Percentiles rank a stretch among this genome's conserved stretches.
These are phyloP conservation scores for Colletotrichum cuscutae DNA, from an alignment of 2,329 filamentous ascomycete species.

Conservation along the genomic window DNA sequence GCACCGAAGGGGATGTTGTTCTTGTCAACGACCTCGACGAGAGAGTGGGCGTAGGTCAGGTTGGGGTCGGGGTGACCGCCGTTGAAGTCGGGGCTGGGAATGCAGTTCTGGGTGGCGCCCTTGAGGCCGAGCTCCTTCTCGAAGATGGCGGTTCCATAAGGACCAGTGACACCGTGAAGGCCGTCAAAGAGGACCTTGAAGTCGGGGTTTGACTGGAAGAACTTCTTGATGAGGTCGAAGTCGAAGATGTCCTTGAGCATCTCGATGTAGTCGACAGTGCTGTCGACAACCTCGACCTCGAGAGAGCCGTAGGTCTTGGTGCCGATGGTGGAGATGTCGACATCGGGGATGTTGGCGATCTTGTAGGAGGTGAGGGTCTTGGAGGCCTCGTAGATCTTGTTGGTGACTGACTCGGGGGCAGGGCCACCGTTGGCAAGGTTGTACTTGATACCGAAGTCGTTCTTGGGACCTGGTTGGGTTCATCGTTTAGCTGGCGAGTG, in stretches of 20 bases:
- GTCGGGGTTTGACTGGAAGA: slow-evolving; percentile 85
- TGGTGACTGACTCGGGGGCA: slow-evolving; percentile 94
- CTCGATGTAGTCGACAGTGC: slow-evolving; percentile 87
- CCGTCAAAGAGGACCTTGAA: slow-evolving; percentile 98
- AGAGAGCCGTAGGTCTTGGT: slow-evolving; percentile 85
- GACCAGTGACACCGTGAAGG: slow-evolving; percentile 92
- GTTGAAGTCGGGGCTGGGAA: slow-evolving; percentile 93
- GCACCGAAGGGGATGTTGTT: slow-evolving; percentile 94
- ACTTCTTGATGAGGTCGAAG: slow-evolving; percentile 94
- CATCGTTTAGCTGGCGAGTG: slow-evolving; percentile 17
- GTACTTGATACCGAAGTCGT: slow-evolving; percentile 99
- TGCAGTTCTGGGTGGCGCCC: slow-evolving; percentile 86
- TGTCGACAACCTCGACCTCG: slow-evolving; percentile 96
- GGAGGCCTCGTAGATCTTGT: slow-evolving; percentile 95
- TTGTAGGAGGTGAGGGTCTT: slow-evolving; percentile 94
- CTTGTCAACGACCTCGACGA: slow-evolving; percentile 94
- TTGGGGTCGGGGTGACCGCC: slow-evolving; percentile 98
- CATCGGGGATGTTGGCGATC: slow-evolving; percentile 84
- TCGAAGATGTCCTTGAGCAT: slow-evolving; percentile 99
- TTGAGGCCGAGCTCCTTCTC: slow-evolving; percentile 90
- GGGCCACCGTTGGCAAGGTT: slow-evolving; percentile 97
- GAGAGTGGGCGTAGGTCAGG: slow-evolving; percentile 93
- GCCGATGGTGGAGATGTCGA: slow-evolving; percentile 87
- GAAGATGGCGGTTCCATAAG: slow-evolving; percentile 95
- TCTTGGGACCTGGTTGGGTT: slow-evolving; percentile 77